Evolutionary conservation across 345 rosid species (phyloP).

Genomic region (thale cress (Arabidopsis thaliana)): TAIR10.1 NC_003075.7:14948501-14949000

Average conservation of each 20-base stretch:
- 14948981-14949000: neutral
- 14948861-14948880: conserved; percentile 11
- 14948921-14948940: conserved; percentile 74
- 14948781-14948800: conserved; percentile 90
- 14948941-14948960: conserved; percentile 55
- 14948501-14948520: conserved; percentile 28
- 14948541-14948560: conserved; percentile 26
- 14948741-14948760: conserved; percentile 91
- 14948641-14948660: conserved; percentile 32
- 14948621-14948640: conserved; percentile 28
- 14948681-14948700: conserved; percentile 23
- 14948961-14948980: conserved; percentile 2
- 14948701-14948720: neutral
- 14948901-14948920: conserved; percentile 95
- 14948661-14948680: conserved; percentile 12
- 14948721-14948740: conserved; percentile 68
- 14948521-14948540: conserved; percentile 35
- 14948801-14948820: neutral
- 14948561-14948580: conserved; percentile 33
- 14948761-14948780: conserved; percentile 93
- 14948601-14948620: conserved; percentile 18
- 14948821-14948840: conserved; percentile 10
- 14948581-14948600: conserved; percentile 20
- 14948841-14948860: neutral
- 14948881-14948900: conserved; percentile 83